phyloP scores from a whole-genome alignment of 768 basidiomycete genomes.

The Collybia nuda region DNA sequence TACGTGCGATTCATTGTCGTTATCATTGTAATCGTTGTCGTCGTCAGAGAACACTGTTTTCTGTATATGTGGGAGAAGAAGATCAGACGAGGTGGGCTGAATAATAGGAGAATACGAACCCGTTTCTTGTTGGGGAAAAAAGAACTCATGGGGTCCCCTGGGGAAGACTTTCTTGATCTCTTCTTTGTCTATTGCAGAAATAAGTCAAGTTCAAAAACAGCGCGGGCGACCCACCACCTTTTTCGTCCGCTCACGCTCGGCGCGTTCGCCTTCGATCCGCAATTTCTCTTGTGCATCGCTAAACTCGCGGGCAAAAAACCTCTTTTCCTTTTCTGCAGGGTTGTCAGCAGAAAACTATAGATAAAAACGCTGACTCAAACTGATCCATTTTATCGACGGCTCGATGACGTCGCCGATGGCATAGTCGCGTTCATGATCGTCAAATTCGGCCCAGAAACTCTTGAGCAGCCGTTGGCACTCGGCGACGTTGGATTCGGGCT shows the following conservation, averaged over 20 bases:
- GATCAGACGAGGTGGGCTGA: too few relatives aligned
- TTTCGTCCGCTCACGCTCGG: slow-evolving; percentile 14
- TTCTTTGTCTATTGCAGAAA: neutral
- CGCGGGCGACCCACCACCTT: slow-evolving; percentile 4
- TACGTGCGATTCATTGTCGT: neutral
- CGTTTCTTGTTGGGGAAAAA: neutral
- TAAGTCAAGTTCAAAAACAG: neutral
- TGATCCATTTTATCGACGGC: slow-evolving; percentile 57
- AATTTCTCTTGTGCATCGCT: slow-evolving; percentile 16
- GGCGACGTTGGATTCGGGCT: slow-evolving; percentile 58
- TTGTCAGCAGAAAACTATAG: neutral
- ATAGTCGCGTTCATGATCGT: slow-evolving; percentile 58
- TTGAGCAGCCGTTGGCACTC: slow-evolving; percentile 56
- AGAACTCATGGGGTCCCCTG: neutral
- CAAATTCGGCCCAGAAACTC: slow-evolving; percentile 68
- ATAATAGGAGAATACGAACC: neutral
- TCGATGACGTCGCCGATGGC: slow-evolving; percentile 38
- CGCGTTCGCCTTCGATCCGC: slow-evolving; percentile 17
- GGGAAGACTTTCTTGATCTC: neutral
- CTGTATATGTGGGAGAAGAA: too few relatives aligned
- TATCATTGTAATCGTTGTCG: neutral
- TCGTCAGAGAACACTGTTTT: neutral
- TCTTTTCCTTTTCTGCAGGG: slow-evolving; percentile 35
- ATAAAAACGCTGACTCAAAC: slow-evolving; percentile 31
- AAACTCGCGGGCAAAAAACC: slow-evolving; percentile 32